Base-by-base conservation (phyloP, 2,329 filamentous ascomycete species). In the Phyllosticta citriasiana region DNA sequence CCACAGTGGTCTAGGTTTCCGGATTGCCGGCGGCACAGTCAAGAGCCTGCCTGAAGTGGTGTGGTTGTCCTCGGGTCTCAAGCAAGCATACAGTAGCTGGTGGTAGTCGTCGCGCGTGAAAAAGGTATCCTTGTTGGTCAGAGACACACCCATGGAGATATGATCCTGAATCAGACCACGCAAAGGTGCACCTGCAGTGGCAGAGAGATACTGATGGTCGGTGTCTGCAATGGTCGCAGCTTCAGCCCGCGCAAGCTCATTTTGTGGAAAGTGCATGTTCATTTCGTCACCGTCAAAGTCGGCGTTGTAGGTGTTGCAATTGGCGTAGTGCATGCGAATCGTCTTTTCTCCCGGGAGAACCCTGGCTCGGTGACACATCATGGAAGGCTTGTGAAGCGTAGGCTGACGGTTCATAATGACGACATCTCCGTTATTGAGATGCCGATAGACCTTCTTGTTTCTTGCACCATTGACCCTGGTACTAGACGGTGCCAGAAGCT, bases 241-340 rank as follows among this genome's bases (percentile, higher is more conserved):
- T 77, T 99, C 94, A 2, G 93, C 89, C 67, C 94, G 84, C 16
- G 94, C 94, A 65, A 97, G 81, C 72, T 97, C 95, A 67, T 96
- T 97, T 69, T 99, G 94, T 1, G 94, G 94, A 70, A 99, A 97
- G 76, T 99, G 94, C 92, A 99, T 95, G 74, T 99, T 99, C 94
- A 99, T 99, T 75, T 99, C 94, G 72, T 99, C 94, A 74, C 94
- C 94, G 70, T 99, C 95, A 71, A 99, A 99, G 81, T 99, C 94
- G 33, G 94, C 94, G 69, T 99, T 99, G 80, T 99, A 99, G 0
- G 94, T 97, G 71, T 99, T 99, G 74, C 94, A 97, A 74, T 99
- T 99, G 69, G 94, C 93, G 76, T 99, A 99, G 78, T 99, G 94
- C 93, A 99, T 97, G 66, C 94, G 91, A 72, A 99, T 92, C 0